These are phyloP conservation scores for Trichoderma sp. DNA, from an alignment of 2,329 filamentous ascomycete genomes.

Conservation along the genomic window DNA sequence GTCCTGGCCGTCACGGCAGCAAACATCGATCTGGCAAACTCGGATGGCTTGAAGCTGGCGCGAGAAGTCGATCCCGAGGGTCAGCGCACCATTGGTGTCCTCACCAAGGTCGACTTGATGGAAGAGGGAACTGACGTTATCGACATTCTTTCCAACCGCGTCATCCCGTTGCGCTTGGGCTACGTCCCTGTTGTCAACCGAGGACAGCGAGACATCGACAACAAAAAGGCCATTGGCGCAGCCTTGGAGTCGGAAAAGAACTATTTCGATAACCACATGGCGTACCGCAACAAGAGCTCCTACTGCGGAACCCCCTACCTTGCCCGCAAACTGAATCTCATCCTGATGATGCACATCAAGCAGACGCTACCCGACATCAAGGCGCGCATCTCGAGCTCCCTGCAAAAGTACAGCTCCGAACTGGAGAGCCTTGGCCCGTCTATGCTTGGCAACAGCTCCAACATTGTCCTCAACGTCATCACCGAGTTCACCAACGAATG, in stretches of 20 bases:
- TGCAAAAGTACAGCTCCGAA: slow-evolving; percentile 87
- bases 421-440: slow-evolving; percentile 83
- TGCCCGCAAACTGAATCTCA: slow-evolving; percentile 93
- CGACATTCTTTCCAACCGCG: slow-evolving; percentile 94
- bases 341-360: slow-evolving; percentile 99
- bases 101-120: slow-evolving; percentile 99
- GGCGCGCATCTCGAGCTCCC: slow-evolving; percentile 86
- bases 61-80: slow-evolving; percentile 96
- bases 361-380: slow-evolving; percentile 99
- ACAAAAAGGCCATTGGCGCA: slow-evolving; percentile 88
- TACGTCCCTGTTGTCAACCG: slow-evolving; percentile 98
- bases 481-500: slow-evolving; percentile 99
- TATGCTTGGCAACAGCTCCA: slow-evolving; percentile 91
- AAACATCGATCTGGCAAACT: slow-evolving; percentile 98
- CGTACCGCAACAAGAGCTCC: slow-evolving; percentile 95
- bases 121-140: slow-evolving; percentile 98
- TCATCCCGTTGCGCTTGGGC: slow-evolving; percentile 90
- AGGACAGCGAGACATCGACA: slow-evolving; percentile 97
- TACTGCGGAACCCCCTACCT: slow-evolving; percentile 98
- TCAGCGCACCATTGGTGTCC: slow-evolving; percentile 94
- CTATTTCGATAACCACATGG: slow-evolving; percentile 98
- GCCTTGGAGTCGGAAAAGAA: slow-evolving; percentile 92
- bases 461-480: slow-evolving; percentile 97
- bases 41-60: slow-evolving; percentile 92
- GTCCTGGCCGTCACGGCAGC: slow-evolving; percentile 94